These are phyloP conservation scores for Penicillium arizonense DNA, from an alignment of 495 filamentous ascomycete genomes.

Conservation along the genomic window DNA sequence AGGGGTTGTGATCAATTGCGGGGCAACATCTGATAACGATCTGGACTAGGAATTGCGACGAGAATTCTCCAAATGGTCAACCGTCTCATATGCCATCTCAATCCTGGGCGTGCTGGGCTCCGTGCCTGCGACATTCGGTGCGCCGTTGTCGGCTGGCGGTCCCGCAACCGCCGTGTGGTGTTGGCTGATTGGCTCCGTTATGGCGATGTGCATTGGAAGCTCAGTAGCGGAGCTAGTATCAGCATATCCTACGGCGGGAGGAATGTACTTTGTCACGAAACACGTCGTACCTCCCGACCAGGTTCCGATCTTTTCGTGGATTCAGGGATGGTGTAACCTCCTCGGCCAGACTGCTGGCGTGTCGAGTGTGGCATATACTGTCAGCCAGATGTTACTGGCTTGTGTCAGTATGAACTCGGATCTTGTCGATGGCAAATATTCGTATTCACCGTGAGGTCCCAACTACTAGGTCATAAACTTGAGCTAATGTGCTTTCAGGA, in stretches of 20 bases:
- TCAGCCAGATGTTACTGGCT: slow-evolving; percentile 59
- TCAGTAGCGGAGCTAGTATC: slow-evolving; percentile 64
- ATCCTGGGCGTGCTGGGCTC: slow-evolving; percentile 69
- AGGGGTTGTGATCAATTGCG: neutral
- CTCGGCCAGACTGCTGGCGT: slow-evolving; percentile 61
- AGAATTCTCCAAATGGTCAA: slow-evolving; percentile 74
- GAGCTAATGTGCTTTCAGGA: slow-evolving; percentile 38
- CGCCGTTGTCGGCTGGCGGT: slow-evolving; percentile 62
- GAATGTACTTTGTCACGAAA: slow-evolving; percentile 66
- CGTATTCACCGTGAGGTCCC: slow-evolving; percentile 44
- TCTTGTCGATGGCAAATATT: slow-evolving; percentile 42
- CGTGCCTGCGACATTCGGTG: slow-evolving; percentile 66
- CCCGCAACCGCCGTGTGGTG: slow-evolving; percentile 72
- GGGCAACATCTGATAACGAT: slow-evolving; percentile 3
- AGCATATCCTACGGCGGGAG: slow-evolving; percentile 62
- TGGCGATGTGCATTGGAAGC: slow-evolving; percentile 66
- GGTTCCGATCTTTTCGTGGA: slow-evolving; percentile 58
- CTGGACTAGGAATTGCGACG: slow-evolving; percentile 55
- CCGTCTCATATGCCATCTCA: slow-evolving; percentile 71
- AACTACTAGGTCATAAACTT: neutral
- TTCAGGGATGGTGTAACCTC: slow-evolving; percentile 63
- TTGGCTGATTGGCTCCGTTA: slow-evolving; percentile 66
- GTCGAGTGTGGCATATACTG: slow-evolving; percentile 54
- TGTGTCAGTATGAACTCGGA: slow-evolving; percentile 56
- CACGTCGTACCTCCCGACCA: slow-evolving; percentile 56